A percentile compares a stretch with the other conserved stretches of the same genome.
Conservation (phyloP, 2,329 filamentous ascomycete species). For the Fusarium subglutinans region DNA sequence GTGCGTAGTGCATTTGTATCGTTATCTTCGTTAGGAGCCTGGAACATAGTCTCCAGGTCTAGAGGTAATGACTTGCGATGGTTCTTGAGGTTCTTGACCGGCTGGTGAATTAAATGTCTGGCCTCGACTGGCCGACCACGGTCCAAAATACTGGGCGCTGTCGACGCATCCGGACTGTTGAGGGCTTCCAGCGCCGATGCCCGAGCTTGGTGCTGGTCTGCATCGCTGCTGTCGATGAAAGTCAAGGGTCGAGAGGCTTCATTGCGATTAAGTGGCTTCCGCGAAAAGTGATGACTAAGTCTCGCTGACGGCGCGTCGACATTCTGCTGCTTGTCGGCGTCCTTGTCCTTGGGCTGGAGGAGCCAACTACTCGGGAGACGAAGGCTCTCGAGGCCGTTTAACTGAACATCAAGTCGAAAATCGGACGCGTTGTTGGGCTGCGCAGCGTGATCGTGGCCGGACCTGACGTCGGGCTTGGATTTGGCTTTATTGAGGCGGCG, state of each 20-base stretch:
- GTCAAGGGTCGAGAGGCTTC: neutral
- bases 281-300: slow-evolving; percentile 1
- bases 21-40: neutral
- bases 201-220: slow-evolving; percentile 1
- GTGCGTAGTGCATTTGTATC: neutral
- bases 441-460: neutral
- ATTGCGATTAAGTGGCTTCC: neutral
- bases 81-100: neutral
- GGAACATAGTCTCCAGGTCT: slow-evolving; percentile 11
- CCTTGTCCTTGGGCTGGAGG: neutral
- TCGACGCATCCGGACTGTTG: neutral
- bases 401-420: slow-evolving; percentile 19
- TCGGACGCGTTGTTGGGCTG: neutral
- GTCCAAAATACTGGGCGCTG: neutral
- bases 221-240: neutral
- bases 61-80: slow-evolving; percentile 21
- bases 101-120: slow-evolving; percentile 21
- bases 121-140: slow-evolving; percentile 18
- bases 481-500: slow-evolving; percentile 13
- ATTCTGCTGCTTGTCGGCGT: neutral
- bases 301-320: neutral
- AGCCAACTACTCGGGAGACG: slow-evolving; percentile 20
- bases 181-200: neutral
- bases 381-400: slow-evolving; percentile 10
- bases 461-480: neutral